A percentile compares a stretch with the other conserved stretches of the same genome.
These are phyloP conservation scores for Gossypium schwendimanii DNA, from an alignment of 441 rosid genomes.

Conservation along the genomic window DNA sequence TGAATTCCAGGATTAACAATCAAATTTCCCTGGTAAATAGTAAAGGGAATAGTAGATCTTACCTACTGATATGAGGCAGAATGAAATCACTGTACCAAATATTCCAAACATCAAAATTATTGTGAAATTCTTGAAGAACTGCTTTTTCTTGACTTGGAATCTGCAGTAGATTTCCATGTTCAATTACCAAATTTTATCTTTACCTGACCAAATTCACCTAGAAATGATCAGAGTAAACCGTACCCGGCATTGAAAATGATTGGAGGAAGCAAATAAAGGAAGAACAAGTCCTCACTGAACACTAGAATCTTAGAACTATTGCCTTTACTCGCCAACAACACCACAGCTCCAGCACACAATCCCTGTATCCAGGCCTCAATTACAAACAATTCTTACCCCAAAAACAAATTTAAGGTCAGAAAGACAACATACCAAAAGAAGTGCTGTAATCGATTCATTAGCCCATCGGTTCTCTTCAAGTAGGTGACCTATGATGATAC, in stretches of 20 bases:
- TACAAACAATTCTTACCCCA: background rate
- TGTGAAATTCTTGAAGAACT: constrained; percentile 64
- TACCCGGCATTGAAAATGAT: constrained; percentile 75
- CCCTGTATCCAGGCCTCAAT: constrained; percentile 32
- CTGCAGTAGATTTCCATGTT: constrained; percentile 28
- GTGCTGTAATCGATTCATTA: constrained; percentile 56
- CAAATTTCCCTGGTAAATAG: background rate
- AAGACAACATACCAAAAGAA: constrained; percentile 36
- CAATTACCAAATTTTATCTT: background rate
- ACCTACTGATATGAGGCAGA: constrained; percentile 57
- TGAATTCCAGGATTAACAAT: background rate
- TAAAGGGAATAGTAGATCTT: constrained; percentile 11
- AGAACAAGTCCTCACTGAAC: constrained; percentile 61
- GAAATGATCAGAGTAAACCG: constrained; percentile 10
- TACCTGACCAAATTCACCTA: background rate
- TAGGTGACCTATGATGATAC: constrained; percentile 57
- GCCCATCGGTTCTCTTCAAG: constrained; percentile 71
- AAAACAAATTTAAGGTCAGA: background rate
- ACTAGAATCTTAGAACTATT: constrained; percentile 23
- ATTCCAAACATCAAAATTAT: constrained; percentile 58
- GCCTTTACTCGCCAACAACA: constrained; percentile 35
- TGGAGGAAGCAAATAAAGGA: constrained; percentile 63
- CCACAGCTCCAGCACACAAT: constrained; percentile 46
- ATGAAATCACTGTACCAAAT: constrained; percentile 63
- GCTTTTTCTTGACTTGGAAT: constrained; percentile 76